Evolutionary conservation across 2,329 filamentous ascomycete genomes (phyloP).

Genomic region (Pyricularia sp.): DNA sequence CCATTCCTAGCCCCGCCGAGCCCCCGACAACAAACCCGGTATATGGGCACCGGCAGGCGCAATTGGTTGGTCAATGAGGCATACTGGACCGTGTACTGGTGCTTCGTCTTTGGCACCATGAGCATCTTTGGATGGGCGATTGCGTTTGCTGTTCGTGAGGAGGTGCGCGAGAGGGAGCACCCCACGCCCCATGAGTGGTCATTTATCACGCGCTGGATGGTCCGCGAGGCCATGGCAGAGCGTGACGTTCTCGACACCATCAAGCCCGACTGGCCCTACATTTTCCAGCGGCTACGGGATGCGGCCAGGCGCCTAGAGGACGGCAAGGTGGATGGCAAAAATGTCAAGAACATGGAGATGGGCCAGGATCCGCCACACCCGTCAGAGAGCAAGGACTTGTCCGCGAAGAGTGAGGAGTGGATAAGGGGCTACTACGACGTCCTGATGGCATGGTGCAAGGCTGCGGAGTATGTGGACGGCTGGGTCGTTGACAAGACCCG

Average conservation of each 20-base stretch:
- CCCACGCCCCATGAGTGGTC: slow-evolving; percentile 78
- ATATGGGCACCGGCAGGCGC: slow-evolving; percentile 68
- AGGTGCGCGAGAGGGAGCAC: slow-evolving; percentile 59
- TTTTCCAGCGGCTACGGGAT: slow-evolving; percentile 45
- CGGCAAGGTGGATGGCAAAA: slow-evolving; percentile 52
- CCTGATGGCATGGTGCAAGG: slow-evolving; percentile 62
- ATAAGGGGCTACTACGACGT: slow-evolving; percentile 72
- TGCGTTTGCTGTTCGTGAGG: slow-evolving; percentile 55
- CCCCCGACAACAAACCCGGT: slow-evolving; percentile 47
- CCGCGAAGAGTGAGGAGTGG: slow-evolving; percentile 70
- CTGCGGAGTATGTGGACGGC: slow-evolving; percentile 70
- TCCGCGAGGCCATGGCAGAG: slow-evolving; percentile 50
- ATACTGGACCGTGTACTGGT: slow-evolving; percentile 55
- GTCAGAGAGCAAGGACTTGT: slow-evolving; percentile 46
- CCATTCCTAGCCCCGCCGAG: slow-evolving; percentile 34
- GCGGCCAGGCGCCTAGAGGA: slow-evolving; percentile 59
- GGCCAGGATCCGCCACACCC: slow-evolving; percentile 25
- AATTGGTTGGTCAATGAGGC: slow-evolving; percentile 59
- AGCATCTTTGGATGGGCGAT: slow-evolving; percentile 46
- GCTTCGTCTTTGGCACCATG: slow-evolving; percentile 50
- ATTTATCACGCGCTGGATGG: slow-evolving; percentile 53
- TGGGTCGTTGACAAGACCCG: slow-evolving; percentile 59
- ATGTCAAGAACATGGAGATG: slow-evolving; percentile 35
- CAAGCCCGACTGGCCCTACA: slow-evolving; percentile 54
- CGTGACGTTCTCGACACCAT: slow-evolving; percentile 42